Conservation (phyloP, 768 basidiomycete genomes). For the Naganishia antarctica region DNA sequence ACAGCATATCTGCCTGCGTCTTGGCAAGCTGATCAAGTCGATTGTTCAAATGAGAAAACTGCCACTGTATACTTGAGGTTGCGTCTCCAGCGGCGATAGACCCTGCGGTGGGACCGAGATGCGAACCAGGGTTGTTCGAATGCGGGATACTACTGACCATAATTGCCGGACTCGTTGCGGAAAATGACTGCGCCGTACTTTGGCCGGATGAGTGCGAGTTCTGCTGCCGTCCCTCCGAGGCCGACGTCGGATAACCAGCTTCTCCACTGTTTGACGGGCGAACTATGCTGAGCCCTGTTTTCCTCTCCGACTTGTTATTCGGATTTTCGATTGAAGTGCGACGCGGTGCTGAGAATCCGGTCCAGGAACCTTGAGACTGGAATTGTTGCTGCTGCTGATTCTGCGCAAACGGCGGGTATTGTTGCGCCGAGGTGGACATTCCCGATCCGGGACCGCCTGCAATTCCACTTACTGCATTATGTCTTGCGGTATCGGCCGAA, state of each 20-base stretch:
- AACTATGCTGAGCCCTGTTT: background rate
- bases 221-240: background rate
- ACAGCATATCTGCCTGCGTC: slow-evolving; percentile 14
- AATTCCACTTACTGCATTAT: background rate
- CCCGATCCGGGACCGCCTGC: too few species aligned
- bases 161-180: background rate
- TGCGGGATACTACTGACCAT: background rate
- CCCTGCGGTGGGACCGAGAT: background rate
- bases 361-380: background rate
- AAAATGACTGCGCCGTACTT: background rate
- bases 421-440: too few species aligned
- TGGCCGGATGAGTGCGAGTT: background rate
- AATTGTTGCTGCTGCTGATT: background rate
- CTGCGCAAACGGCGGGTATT: too few species aligned
- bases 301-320: background rate
- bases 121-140: too few species aligned
- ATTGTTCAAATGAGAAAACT: background rate
- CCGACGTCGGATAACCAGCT: too few species aligned
- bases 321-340: background rate
- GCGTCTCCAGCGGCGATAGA: background rate
- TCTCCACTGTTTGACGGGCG: too few species aligned
- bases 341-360: background rate
- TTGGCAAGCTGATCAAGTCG: slow-evolving; percentile 17
- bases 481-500: background rate
- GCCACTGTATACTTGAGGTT: background rate